Conservation (phyloP, 495 filamentous ascomycete genomes). For the Penicillium waksmanii region DNA sequence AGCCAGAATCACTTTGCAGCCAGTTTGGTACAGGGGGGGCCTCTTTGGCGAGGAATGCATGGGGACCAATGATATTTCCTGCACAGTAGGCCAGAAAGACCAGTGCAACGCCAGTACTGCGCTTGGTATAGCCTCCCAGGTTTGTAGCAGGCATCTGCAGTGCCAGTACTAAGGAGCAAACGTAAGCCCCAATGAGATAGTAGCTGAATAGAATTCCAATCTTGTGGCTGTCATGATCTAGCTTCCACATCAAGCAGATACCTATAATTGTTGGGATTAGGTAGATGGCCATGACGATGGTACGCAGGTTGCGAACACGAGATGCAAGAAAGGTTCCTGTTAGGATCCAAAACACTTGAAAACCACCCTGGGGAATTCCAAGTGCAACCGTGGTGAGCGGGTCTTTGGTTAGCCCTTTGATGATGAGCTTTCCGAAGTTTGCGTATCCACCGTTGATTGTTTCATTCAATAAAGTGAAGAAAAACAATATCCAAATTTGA, state of each 20-base stretch:
- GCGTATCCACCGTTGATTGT: slow-evolving; percentile 43
- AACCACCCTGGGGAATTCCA: slow-evolving; percentile 45
- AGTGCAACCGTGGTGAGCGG: slow-evolving; percentile 35
- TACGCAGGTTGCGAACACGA: slow-evolving; percentile 35
- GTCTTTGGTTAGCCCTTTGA: slow-evolving; percentile 38
- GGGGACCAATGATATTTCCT: slow-evolving; percentile 40
- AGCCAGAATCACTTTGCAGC: slow-evolving; percentile 37
- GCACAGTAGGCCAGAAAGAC: slow-evolving; percentile 47
- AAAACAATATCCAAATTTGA: slow-evolving; percentile 48
- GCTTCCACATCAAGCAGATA: slow-evolving; percentile 40
- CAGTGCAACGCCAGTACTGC: slow-evolving; percentile 40
- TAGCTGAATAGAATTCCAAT: slow-evolving; percentile 43
- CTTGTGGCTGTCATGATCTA: slow-evolving; percentile 33
- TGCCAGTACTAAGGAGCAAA: slow-evolving; percentile 42
- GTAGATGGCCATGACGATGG: slow-evolving; percentile 42
- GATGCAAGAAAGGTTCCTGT: slow-evolving; percentile 39
- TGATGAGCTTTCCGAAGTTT: slow-evolving; percentile 45
- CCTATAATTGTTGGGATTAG: slow-evolving; percentile 42
- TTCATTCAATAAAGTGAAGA: slow-evolving; percentile 42
- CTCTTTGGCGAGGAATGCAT: slow-evolving; percentile 39
- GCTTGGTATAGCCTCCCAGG: slow-evolving; percentile 47
- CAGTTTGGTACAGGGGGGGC: slow-evolving; percentile 41
- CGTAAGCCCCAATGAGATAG: slow-evolving; percentile 44
- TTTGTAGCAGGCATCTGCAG: slow-evolving; percentile 48
- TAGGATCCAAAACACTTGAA: slow-evolving; percentile 42